phyloP scores from a whole-genome alignment of 208 protist species.

The Histomonas meleagridis region DNA sequence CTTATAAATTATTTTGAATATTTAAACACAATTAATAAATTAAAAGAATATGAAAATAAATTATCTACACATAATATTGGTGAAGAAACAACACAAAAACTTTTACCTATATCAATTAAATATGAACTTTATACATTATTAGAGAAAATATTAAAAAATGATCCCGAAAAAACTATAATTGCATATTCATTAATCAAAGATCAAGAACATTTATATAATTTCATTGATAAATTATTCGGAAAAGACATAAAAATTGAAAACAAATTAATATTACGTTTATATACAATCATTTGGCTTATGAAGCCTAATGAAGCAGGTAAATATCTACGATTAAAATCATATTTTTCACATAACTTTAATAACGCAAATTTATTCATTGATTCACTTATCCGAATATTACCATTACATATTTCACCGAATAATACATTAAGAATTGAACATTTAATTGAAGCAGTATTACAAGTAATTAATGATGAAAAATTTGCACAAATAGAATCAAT shows the following conservation, averaged over 20 bases:
- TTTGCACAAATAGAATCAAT: background rate
- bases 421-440: background rate
- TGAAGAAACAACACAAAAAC: no score
- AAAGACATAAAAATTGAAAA: background rate
- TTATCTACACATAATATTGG: no score
- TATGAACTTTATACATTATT: background rate
- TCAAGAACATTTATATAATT: background rate
- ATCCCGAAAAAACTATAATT: background rate
- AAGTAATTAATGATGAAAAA: background rate
- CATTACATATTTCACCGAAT: background rate
- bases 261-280: background rate
- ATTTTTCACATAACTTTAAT: background rate
- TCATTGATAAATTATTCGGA: background rate
- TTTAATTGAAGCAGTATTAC: background rate
- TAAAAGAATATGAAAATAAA: no score
- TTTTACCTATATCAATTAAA: background rate
- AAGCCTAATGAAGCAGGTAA: background rate
- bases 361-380: background rate
- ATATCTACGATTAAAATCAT: background rate
- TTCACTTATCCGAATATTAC: background rate
- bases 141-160: background rate
- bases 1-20: no score
- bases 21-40: no score
- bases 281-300: background rate
- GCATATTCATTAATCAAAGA: background rate